A percentile compares a stretch with the other conserved stretches of the same genome.
Conservation (phyloP, 2,329 filamentous ascomycete genomes). For the Cladosporium phlei region DNA sequence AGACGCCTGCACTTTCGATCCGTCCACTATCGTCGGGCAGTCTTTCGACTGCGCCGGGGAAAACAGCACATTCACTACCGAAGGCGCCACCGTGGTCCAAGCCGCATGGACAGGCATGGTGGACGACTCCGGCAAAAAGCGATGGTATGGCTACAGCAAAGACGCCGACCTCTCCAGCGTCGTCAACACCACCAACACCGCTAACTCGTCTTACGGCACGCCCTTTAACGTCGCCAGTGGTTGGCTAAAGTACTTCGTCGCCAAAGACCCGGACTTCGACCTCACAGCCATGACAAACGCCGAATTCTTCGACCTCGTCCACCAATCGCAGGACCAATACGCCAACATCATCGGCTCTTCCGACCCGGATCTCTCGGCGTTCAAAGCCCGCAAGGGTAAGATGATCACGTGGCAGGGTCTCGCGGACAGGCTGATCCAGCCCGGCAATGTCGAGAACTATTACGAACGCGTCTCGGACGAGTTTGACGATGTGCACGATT, state of each 20-base stretch:
- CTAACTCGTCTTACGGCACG: neutral
- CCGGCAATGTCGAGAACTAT: constrained; percentile 35
- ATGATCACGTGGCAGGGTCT: constrained; percentile 43
- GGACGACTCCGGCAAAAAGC: constrained; percentile 18
- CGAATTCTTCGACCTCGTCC: constrained; percentile 22
- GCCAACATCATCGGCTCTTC: constrained; percentile 34
- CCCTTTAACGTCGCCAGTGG: constrained; percentile 24
- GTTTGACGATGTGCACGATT: constrained; percentile 20
- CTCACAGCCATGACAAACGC: constrained; percentile 29
- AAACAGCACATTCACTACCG: constrained; percentile 23
- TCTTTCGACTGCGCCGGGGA: constrained; percentile 23
- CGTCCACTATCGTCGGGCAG: constrained; percentile 26
- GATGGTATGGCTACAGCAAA: constrained; percentile 30
- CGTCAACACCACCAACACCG: neutral
- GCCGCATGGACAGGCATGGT: constrained; percentile 31
- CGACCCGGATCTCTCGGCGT: constrained; percentile 36
- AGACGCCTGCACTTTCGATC: constrained; percentile 30
- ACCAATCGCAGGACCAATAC: constrained; percentile 27
- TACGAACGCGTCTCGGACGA: constrained; percentile 31
- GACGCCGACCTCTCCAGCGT: constrained; percentile 21
- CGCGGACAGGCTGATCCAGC: constrained; percentile 35
- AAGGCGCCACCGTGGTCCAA: constrained; percentile 29
- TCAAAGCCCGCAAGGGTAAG: constrained; percentile 37
- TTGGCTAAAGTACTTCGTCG: constrained; percentile 33
- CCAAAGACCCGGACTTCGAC: constrained; percentile 31